Base-by-base conservation (phyloP, 2,329 filamentous ascomycete genomes). In the Cadophora gregata region DNA sequence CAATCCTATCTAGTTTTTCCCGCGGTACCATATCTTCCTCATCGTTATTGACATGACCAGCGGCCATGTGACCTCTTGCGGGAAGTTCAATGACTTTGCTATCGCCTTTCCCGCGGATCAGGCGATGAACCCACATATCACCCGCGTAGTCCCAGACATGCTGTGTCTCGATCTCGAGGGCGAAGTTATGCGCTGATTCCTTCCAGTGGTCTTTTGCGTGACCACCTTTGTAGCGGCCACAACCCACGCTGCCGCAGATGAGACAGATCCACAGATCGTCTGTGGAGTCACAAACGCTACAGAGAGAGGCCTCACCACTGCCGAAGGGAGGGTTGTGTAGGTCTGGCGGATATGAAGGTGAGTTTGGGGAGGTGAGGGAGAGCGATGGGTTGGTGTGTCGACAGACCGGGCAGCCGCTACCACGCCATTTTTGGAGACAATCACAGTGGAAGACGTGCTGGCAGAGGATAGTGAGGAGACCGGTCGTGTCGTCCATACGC, bases 371-470 rank as follows among this genome's bases (percentile, higher is more conserved):
- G 14, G 71, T 47, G 74, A 79, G 70, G 72, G 79, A n/a, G 72
- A 79, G 33, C 78, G 80, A 67, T 56, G 88, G 86, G 74, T 91
- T 88, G 1, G 94, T 97, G 75, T 97, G 97, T 38, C 96, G 88
- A 75, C 96, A 99, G 7, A 99, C 93, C 0, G 96, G 96, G 76
- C 96, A 99, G 4, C 95, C 95, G 29, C 90, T 91, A 4, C 95
- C 94, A 76, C 92, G 93, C 96, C 96, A 99, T 77, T 96, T 98
- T 75, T 97, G 92, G 0, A 99, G 84, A 79, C 96, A 99, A 1
- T 90, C 94, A 77, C 96, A 98, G 78, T 99, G 96, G 77, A 99
- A 99, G 61, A 98, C 93, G 75, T 99, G 96, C 75, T 98, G 95
- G 77, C 96, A 99, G 33, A 96, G 90, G 48, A 98, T 98, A 0